phyloP scores from a whole-genome alignment of 2,329 filamentous ascomycete genomes.

The Scopulariopsis brevicaulis region DNA sequence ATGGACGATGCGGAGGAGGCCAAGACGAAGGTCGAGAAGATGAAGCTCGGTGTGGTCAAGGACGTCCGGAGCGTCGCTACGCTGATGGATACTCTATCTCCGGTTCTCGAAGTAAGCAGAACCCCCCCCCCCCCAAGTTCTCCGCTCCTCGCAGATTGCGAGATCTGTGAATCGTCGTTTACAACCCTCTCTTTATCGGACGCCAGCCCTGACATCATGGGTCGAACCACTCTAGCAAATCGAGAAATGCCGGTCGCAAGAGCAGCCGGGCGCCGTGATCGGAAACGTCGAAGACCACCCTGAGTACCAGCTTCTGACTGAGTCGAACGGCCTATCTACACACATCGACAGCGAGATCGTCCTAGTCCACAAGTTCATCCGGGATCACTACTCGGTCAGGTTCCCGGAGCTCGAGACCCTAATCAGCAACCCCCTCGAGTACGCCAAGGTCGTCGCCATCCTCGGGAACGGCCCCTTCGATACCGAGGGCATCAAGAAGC shows the following conservation, averaged over 20 bases:
- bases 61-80: constrained; percentile 72
- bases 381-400: constrained; percentile 87
- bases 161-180: constrained; percentile 32
- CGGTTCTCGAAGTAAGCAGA: constrained; percentile 77
- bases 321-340: constrained; percentile 82
- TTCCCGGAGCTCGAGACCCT: constrained; percentile 89
- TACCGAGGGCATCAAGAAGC: constrained; percentile 63
- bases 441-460: constrained; percentile 89
- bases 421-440: constrained; percentile 85
- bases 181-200: constrained; percentile 33
- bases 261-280: constrained; percentile 48
- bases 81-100: constrained; percentile 71
- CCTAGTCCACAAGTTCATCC: constrained; percentile 89
- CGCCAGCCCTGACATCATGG: constrained; percentile 55
- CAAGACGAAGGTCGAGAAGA: constrained; percentile 72
- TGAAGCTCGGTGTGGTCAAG: constrained; percentile 61
- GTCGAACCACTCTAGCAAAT: constrained; percentile 58
- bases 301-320: constrained; percentile 78
- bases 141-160: not conserved
- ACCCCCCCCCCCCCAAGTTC: constrained; percentile 24
- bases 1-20: constrained; percentile 56
- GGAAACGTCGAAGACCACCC: constrained; percentile 87
- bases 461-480: constrained; percentile 87
- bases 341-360: constrained; percentile 89
- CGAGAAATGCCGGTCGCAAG: constrained; percentile 59